Base-by-base conservation (phyloP, 78 protist species). In the Dictyostelium citrinum region DNA sequence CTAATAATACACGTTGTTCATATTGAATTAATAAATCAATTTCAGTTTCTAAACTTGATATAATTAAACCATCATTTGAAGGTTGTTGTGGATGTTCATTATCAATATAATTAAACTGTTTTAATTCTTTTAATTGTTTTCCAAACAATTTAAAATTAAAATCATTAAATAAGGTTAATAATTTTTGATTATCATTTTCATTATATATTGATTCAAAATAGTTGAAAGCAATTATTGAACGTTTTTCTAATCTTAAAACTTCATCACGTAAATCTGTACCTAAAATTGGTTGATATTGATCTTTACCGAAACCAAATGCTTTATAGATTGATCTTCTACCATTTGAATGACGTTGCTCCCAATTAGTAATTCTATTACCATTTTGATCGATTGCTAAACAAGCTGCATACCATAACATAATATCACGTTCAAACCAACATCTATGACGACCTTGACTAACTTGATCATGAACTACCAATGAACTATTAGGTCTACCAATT, bases 351-450 rank as follows among this genome's bases (percentile, higher is more conserved):
- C 95, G 29, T 5, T 70, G 24, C 1, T 16, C 37, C 90, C 90
- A 91, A 16, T 58, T 49, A 0, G 16, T 12, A 5, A 91, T 67
- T 10, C 75, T 20, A 9, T 67, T 37, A 39, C 95, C 95, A 27
- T 82, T 11, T 5, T 9, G 20, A 46, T 91, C 95, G 12, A 81
- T 78, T 5, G 72, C 43, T 27, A 90, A 55, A 67, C 90, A 67
- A 8, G 95, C 90, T 22, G 95, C 90, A 78, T 79, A 78, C 95
- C 95, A 91, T 5, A 80, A 6, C 95, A 91, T 91, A 1, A 91
- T 74, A 46, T 91, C 95, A 10, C 95, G 22, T 46, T 91, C 95
- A 37, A 82, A 79, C 95, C 95, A 91, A 72, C 81, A 72, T 68
- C 95, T 12, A 55, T 91, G 88, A 16, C 90, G 31, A n/a, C 95